Conservation (phyloP, 2,329 filamentous ascomycete genomes). For the Xylaria hypoxylon region DNA sequence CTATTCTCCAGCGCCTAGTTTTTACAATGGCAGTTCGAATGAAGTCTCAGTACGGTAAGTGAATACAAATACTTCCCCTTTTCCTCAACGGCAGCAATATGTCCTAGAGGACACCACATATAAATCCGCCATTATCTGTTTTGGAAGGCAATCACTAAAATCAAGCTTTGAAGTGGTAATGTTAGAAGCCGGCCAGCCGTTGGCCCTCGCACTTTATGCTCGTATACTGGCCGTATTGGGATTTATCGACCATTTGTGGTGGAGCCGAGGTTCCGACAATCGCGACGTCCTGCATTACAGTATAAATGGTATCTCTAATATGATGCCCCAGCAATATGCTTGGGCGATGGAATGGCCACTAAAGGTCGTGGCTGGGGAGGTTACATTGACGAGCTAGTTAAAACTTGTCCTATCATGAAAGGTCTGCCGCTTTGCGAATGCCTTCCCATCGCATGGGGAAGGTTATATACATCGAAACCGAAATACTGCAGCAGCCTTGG, state of each 20-base stretch:
- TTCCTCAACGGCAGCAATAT: background rate
- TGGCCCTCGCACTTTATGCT: slow-evolving; percentile 34
- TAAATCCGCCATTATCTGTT: background rate
- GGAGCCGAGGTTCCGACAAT: slow-evolving; percentile 27
- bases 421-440: background rate
- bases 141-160: slow-evolving; percentile 23
- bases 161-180: slow-evolving; percentile 21
- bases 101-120: background rate
- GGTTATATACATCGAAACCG: background rate
- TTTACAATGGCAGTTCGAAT: slow-evolving; percentile 35
- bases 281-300: slow-evolving; percentile 30
- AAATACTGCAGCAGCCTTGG: background rate
- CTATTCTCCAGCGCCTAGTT: slow-evolving; percentile 29
- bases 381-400: slow-evolving; percentile 5
- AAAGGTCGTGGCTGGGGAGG: slow-evolving; percentile 25
- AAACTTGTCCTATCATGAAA: background rate
- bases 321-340: slow-evolving; percentile 21
- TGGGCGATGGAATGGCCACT: slow-evolving; percentile 35
- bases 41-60: slow-evolving; percentile 34
- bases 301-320: slow-evolving; percentile 29
- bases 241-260: slow-evolving; percentile 36
- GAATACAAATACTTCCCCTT: background rate
- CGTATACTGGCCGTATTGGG: slow-evolving; percentile 31
- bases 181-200: slow-evolving; percentile 28
- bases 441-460: background rate